Percentiles rank a stretch among this genome's conserved stretches.
Evolutionary conservation across 148 eudicot genomes (phyloP).

Genomic region (Amaranthus palmeri): DNA sequence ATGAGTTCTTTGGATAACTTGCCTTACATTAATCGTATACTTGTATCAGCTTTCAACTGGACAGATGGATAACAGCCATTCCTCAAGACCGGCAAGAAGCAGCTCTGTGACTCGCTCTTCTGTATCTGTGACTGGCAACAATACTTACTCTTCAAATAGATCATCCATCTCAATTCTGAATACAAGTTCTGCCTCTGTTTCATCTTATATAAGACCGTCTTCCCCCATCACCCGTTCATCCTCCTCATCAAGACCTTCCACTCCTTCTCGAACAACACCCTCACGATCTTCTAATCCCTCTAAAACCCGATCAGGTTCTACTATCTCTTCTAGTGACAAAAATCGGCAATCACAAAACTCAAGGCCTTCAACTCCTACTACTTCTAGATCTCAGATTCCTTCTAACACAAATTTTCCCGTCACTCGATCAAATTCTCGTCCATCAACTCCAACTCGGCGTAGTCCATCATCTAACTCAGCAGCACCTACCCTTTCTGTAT

Average conservation of each 20-base stretch:
- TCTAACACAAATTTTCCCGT: conserved; percentile 47
- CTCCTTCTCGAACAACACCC: conserved; percentile 60
- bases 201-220: conserved; percentile 89
- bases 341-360: conserved; percentile 57
- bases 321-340: conserved; percentile 53
- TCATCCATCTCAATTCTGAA: conserved; percentile 60
- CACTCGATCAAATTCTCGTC: conserved; percentile 59
- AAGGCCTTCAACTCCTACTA: conserved; percentile 83
- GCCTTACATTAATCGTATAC: not conserved
- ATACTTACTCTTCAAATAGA: conserved; percentile 56
- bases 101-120: conserved; percentile 88
- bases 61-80: conserved; percentile 59
- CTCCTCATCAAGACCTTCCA: conserved; percentile 66
- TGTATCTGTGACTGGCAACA: conserved; percentile 52
- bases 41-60: conserved; percentile 64
- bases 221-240: conserved; percentile 76
- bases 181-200: conserved; percentile 92
- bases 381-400: conserved; percentile 64
- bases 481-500: conserved; percentile 39
- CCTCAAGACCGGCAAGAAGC: conserved; percentile 72
- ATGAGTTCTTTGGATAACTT: not conserved
- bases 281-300: conserved; percentile 75
- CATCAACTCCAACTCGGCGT: conserved; percentile 90
- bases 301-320: conserved; percentile 46
- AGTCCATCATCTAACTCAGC: conserved; percentile 45